phyloP scores from a whole-genome alignment of 2,329 filamentous ascomycete species.

The Microsporum canis region DNA sequence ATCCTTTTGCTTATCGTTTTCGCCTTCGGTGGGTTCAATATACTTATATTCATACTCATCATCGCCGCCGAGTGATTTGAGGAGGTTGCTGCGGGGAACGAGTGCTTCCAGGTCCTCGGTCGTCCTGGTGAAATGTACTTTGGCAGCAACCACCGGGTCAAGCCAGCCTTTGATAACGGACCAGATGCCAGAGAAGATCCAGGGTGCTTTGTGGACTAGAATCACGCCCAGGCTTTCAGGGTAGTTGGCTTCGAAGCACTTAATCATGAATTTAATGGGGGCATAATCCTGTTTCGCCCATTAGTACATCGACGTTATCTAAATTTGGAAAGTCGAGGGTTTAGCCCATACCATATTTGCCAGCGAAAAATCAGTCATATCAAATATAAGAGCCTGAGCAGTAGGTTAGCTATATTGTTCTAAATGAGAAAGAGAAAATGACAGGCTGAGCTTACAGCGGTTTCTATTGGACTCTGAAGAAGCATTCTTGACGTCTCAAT shows the following conservation, averaged over 20 bases:
- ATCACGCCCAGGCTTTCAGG: conserved; percentile 84
- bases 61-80: conserved; percentile 73
- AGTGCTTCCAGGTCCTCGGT: conserved; percentile 66
- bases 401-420: neutral
- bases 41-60: conserved; percentile 80
- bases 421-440: neutral
- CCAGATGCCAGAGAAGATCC: conserved; percentile 98
- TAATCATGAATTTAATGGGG: conserved; percentile 98
- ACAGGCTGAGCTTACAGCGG: conserved; percentile 55
- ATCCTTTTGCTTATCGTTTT: conserved; percentile 65
- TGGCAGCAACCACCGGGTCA: conserved; percentile 86
- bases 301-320: neutral
- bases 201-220: conserved; percentile 89
- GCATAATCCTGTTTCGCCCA: conserved; percentile 60
- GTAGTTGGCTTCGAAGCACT: conserved; percentile 98
- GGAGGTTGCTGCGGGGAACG: conserved; percentile 58
- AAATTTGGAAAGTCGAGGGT: conserved; percentile 6
- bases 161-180: conserved; percentile 92
- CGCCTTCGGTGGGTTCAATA: conserved; percentile 59
- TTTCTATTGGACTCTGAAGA: conserved; percentile 69
- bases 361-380: conserved; percentile 88
- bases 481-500: conserved; percentile 91
- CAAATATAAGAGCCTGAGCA: conserved; percentile 73
- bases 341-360: conserved; percentile 67
- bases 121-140: conserved; percentile 86